Conservation (phyloP, 31 red algal species). For the Porphyra umbilicalis region DNA sequence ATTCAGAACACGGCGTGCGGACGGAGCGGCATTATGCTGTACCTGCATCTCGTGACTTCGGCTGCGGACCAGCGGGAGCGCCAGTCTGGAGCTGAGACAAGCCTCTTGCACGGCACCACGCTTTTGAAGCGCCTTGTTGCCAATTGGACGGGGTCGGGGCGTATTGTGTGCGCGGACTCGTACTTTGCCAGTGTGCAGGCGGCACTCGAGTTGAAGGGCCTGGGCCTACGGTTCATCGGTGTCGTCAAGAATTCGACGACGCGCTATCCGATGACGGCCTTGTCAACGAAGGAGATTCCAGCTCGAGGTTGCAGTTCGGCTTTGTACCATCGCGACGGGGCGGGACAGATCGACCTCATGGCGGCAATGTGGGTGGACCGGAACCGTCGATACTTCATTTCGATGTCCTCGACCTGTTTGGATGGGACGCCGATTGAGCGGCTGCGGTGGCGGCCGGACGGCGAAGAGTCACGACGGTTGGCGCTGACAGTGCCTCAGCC, state of each 20-base stretch:
- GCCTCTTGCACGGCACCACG: not conserved
- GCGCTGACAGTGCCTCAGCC: not conserved
- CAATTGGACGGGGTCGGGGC: not conserved
- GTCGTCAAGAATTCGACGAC: slow-evolving; percentile 3
- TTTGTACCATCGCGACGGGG: too few species aligned
- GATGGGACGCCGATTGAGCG: too few species aligned
- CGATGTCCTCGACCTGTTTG: too few species aligned
- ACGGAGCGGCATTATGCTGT: not conserved
- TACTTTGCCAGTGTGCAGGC: slow-evolving; percentile 14
- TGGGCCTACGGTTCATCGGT: not conserved
- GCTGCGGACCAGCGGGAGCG: not conserved
- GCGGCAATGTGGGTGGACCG: too few species aligned
- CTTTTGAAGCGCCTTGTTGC: not conserved
- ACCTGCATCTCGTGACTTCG: not conserved
- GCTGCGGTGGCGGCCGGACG: too few species aligned
- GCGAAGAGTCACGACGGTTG: too few species aligned
- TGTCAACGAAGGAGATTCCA: not conserved
- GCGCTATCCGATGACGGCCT: not conserved
- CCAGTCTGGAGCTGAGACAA: not conserved
- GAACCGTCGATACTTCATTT: too few species aligned
- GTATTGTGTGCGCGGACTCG: slow-evolving; percentile 16
- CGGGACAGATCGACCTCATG: too few species aligned
- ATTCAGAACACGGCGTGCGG: not conserved
- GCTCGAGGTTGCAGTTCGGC: not conserved
- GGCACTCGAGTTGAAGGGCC: not conserved